Evolutionary conservation across 768 basidiomycete genomes (phyloP).

Genomic region (Ramaria sp.): DNA sequence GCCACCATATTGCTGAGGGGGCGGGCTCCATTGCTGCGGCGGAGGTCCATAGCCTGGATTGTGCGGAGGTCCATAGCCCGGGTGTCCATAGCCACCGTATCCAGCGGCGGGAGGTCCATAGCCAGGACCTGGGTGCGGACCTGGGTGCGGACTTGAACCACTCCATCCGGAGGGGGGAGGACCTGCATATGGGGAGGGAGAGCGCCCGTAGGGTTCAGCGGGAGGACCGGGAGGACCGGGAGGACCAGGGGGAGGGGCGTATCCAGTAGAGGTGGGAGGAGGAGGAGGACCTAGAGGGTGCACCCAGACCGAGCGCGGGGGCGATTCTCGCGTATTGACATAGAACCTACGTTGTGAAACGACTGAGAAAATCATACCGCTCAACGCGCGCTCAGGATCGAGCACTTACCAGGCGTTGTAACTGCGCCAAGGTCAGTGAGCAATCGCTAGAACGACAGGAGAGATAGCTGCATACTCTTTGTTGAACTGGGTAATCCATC

Average conservation of each 20-base stretch:
- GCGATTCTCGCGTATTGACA: constrained; percentile 52
- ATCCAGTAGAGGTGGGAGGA: constrained; percentile 13
- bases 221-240: constrained; percentile 30
- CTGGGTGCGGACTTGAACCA: constrained; percentile 20
- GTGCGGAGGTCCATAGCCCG: constrained; percentile 14
- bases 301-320: constrained; percentile 57
- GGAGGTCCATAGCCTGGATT: constrained; percentile 11
- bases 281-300: constrained; percentile 53
- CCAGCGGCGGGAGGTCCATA: constrained; percentile 17
- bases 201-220: constrained; percentile 17
- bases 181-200: constrained; percentile 11
- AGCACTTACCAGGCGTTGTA: constrained; percentile 53
- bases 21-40: constrained; percentile 13
- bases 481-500: constrained; percentile 64
- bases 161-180: constrained; percentile 14
- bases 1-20: constrained; percentile 12
- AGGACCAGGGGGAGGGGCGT: constrained; percentile 28
- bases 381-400: not conserved
- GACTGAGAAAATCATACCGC: not conserved
- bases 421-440: constrained; percentile 26
- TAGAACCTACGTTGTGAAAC: constrained; percentile 48
- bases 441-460: constrained; percentile 12
- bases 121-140: constrained; percentile 15
- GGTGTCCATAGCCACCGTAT: constrained; percentile 16
- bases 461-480: constrained; percentile 38